These are phyloP conservation scores for Ophiostoma perfectum DNA, from an alignment of 2,329 filamentous ascomycete species.

Conservation along the genomic window DNA sequence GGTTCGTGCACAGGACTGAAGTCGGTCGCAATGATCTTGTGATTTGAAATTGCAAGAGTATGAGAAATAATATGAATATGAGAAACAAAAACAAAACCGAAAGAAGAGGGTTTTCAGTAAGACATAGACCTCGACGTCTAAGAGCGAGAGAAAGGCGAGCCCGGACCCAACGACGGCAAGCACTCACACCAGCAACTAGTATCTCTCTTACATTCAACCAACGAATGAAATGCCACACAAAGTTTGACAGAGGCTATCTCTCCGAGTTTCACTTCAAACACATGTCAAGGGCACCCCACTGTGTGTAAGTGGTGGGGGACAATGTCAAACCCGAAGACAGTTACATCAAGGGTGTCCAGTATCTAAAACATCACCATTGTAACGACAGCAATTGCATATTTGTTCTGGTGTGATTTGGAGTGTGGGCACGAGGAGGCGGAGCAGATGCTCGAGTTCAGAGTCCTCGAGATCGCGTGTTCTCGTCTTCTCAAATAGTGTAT, in stretches of 20 bases:
- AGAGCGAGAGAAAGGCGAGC: neutral
- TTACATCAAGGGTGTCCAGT: neutral
- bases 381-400: neutral
- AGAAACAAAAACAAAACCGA: neutral
- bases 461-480: too few relatives aligned
- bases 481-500: too few relatives aligned
- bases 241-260: constrained; percentile 28
- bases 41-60: neutral
- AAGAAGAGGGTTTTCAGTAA: neutral
- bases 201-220: constrained; percentile 4
- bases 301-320: neutral
- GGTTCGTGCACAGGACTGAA: too few relatives aligned
- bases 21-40: too few relatives aligned
- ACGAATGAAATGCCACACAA: neutral
- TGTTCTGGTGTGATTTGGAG: neutral
- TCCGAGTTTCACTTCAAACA: constrained; percentile 3
- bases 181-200: neutral
- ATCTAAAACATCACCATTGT: neutral
- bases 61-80: neutral
- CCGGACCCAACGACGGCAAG: neutral
- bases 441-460: too few relatives aligned
- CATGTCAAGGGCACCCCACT: neutral
- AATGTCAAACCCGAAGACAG: constrained; percentile 1
- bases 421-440: too few relatives aligned
- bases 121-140: neutral